Evolutionary conservation across 78 protist species (phyloP).

Genomic region (Creolimax fragrantissima): DNA sequence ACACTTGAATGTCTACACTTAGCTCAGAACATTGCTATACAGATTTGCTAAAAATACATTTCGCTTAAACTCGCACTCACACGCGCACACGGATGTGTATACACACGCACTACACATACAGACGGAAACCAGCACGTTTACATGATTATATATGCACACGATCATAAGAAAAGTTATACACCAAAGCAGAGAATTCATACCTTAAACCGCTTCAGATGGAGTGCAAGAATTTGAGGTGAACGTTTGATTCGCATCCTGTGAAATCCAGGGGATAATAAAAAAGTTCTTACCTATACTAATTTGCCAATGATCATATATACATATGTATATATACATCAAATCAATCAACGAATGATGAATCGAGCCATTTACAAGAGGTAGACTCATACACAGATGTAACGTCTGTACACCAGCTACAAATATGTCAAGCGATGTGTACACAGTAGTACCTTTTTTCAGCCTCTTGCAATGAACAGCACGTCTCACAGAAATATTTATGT

Average conservation of each 20-base stretch:
- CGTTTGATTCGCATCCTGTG: slow-evolving; percentile 56
- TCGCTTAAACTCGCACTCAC: too few relatives aligned
- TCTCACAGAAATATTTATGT: slow-evolving; percentile 81
- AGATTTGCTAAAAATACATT: too few relatives aligned
- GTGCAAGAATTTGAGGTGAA: slow-evolving; percentile 64
- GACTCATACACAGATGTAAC: too few relatives aligned
- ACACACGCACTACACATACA: too few relatives aligned
- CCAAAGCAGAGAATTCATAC: neutral
- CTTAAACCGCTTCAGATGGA: slow-evolving; percentile 87
- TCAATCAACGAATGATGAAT: too few relatives aligned
- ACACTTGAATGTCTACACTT: too few relatives aligned
- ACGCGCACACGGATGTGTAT: too few relatives aligned
- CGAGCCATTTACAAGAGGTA: too few relatives aligned
- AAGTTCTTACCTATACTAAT: neutral
- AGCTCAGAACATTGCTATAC: too few relatives aligned
- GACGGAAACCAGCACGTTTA: too few relatives aligned
- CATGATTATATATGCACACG: neutral
- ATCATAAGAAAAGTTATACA: neutral
- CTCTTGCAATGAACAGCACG: slow-evolving; percentile 70
- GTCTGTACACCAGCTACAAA: too few relatives aligned
- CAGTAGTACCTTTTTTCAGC: slow-evolving; percentile 69
- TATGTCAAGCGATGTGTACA: too few relatives aligned
- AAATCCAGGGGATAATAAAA: neutral
- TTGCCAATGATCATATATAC: neutral
- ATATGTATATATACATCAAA: neutral